A percentile compares a stretch with the other conserved stretches of the same genome.
phyloP scores from a whole-genome alignment of 352 stramenopile species.

The Globisporangium uncinulatum region DNA sequence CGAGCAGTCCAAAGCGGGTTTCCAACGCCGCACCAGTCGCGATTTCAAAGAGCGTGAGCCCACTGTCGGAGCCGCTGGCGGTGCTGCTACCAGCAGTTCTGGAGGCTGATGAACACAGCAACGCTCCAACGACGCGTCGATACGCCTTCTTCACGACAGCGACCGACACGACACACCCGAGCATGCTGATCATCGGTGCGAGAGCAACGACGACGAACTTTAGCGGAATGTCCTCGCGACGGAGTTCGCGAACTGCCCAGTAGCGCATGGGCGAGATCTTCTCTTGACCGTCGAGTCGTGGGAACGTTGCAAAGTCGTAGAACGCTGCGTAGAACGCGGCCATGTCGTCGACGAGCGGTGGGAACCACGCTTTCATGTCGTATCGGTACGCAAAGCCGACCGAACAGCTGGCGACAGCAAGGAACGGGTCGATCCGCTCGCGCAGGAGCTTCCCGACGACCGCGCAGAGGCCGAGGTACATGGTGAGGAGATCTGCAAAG shows the following conservation, averaged over 20 bases:
- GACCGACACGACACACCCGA: not conserved
- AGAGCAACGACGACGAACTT: not conserved
- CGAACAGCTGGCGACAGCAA: slow-evolving; percentile 2
- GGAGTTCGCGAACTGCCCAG: slow-evolving; percentile 12
- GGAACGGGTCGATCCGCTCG: slow-evolving; percentile 9
- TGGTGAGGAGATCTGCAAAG: slow-evolving; percentile 12
- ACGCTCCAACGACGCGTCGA: slow-evolving; percentile 11
- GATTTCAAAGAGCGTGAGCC: slow-evolving; percentile 23
- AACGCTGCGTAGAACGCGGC: slow-evolving; percentile 1
- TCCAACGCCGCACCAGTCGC: slow-evolving; percentile 19
- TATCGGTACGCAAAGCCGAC: slow-evolving; percentile 9
- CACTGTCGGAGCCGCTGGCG: not conserved
- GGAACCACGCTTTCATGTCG: slow-evolving; percentile 2
- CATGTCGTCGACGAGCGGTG: slow-evolving; percentile 1
- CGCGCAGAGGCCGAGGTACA: slow-evolving; percentile 9
- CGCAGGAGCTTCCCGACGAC: slow-evolving; percentile 3
- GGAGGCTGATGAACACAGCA: not conserved
- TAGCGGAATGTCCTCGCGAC: not conserved
- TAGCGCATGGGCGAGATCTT: slow-evolving; percentile 18
- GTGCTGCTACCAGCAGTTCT: not conserved
- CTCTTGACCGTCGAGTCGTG: not conserved
- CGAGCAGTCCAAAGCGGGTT: slow-evolving; percentile 18
- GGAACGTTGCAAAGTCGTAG: slow-evolving; percentile 1
- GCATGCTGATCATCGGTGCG: not conserved
- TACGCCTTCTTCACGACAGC: slow-evolving; percentile 20